A percentile compares a stretch with the other conserved stretches of the same genome.
Evolutionary conservation across 2,329 filamentous ascomycete genomes (phyloP).

Genomic region (Epichloe brachyelytri): DNA sequence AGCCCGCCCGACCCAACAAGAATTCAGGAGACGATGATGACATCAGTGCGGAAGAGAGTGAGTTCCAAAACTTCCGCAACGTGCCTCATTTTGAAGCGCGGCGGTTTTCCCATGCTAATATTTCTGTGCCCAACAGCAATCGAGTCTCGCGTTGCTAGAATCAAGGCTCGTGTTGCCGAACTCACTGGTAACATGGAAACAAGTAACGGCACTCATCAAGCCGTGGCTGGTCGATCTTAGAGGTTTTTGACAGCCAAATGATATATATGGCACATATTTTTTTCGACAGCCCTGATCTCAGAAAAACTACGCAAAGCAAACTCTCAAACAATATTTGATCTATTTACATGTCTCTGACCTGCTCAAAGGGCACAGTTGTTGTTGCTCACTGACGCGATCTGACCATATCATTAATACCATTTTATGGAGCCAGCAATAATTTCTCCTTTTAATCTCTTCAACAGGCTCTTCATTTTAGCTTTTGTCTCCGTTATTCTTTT

Average conservation of each 20-base stretch:
- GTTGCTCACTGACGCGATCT: background rate
- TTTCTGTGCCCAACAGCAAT: constrained; percentile 49
- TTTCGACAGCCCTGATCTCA: background rate
- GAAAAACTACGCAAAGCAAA: too few relatives aligned
- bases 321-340: background rate
- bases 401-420: background rate
- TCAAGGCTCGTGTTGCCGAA: constrained; percentile 93
- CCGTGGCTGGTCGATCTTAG: constrained; percentile 12
- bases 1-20: constrained; percentile 46
- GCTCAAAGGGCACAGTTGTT: background rate
- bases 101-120: constrained; percentile 11
- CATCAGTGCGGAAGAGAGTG: constrained; percentile 90
- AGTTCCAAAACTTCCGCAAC: constrained; percentile 26
- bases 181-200: constrained; percentile 75
- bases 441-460: background rate
- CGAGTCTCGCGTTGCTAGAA: constrained; percentile 89
- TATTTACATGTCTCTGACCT: background rate
- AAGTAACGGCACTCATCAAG: constrained; percentile 22
- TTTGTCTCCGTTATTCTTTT: constrained; percentile 7
- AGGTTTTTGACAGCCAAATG: constrained; percentile 5
- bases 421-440: constrained; percentile 1
- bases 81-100: background rate
- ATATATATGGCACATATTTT: background rate
- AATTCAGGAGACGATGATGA: constrained; percentile 62
- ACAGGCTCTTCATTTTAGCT: constrained; percentile 6